Conservation (phyloP, 768 basidiomycete genomes). For the Leccinum obscurum region DNA sequence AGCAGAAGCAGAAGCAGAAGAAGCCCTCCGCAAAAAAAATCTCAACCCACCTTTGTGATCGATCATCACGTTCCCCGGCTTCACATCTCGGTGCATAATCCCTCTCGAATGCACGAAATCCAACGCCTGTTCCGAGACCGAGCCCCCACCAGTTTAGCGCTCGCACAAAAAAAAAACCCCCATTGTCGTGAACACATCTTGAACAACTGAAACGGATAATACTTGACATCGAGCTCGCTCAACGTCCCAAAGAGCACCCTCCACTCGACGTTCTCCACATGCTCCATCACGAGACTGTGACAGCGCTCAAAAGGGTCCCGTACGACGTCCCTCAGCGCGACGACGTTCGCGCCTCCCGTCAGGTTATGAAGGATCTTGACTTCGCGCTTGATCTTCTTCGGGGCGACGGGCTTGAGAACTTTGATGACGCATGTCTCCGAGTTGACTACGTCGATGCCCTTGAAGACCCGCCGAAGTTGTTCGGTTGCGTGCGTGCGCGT, state of each 20-base stretch:
- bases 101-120: conserved; percentile 73
- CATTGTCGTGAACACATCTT: conserved; percentile 36
- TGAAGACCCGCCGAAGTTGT: conserved; percentile 47
- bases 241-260: conserved; percentile 56
- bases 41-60: conserved; percentile 55
- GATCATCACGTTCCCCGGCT: conserved; percentile 75
- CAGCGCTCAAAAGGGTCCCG: conserved; percentile 61
- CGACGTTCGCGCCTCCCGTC: conserved; percentile 69
- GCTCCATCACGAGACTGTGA: conserved; percentile 67
- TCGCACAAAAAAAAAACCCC: not conserved
- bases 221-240: conserved; percentile 65
- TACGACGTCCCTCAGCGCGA: conserved; percentile 66
- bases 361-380: conserved; percentile 73
- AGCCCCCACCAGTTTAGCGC: not conserved
- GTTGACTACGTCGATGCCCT: conserved; percentile 56
- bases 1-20: too few relatives aligned
- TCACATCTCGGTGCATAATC: conserved; percentile 71
- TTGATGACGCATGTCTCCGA: conserved; percentile 62
- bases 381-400: conserved; percentile 71
- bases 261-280: conserved; percentile 69
- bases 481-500: not conserved
- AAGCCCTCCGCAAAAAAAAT: too few relatives aligned
- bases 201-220: conserved; percentile 65
- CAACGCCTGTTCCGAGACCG: conserved; percentile 41
- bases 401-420: conserved; percentile 67